phyloP scores from a whole-genome alignment of 2,329 filamentous ascomycete species.

The Atkinsonella hypoxylon region DNA sequence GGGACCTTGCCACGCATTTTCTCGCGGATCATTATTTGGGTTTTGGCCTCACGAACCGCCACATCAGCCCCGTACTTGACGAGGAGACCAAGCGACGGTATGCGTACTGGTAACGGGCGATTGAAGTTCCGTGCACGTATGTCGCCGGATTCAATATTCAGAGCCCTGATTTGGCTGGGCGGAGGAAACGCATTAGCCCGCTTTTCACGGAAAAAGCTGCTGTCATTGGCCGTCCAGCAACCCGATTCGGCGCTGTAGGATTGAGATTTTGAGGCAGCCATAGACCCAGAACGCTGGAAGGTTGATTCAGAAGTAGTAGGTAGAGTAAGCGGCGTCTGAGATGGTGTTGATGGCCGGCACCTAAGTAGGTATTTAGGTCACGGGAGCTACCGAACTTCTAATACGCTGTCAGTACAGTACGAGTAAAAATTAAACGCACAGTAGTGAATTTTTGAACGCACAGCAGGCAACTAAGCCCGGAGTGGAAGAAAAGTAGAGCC shows the following conservation, averaged over 20 bases:
- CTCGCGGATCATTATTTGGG: slow-evolving; percentile 17
- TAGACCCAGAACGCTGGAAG: background rate
- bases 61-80: slow-evolving; percentile 23
- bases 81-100: slow-evolving; percentile 20
- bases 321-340: background rate
- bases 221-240: background rate
- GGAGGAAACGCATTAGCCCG: slow-evolving; percentile 15
- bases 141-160: slow-evolving; percentile 13
- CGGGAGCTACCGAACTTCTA: no score
- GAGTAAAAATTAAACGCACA: no score
- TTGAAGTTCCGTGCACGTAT: slow-evolving; percentile 11
- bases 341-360: no score
- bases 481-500: no score
- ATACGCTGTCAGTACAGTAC: no score
- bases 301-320: background rate
- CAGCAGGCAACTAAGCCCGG: no score
- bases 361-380: no score
- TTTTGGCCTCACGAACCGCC: slow-evolving; percentile 17
- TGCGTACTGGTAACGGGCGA: slow-evolving; percentile 17
- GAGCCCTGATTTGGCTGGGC: slow-evolving; percentile 17
- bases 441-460: no score
- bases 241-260: background rate
- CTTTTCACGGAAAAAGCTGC: slow-evolving; percentile 14
- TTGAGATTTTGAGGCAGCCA: background rate
- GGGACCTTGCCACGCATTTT: slow-evolving; percentile 13